Evolutionary conservation across 1,284 basidiomycete genomes (phyloP).

Genomic region (Cryptococcus wingfieldii): DNA sequence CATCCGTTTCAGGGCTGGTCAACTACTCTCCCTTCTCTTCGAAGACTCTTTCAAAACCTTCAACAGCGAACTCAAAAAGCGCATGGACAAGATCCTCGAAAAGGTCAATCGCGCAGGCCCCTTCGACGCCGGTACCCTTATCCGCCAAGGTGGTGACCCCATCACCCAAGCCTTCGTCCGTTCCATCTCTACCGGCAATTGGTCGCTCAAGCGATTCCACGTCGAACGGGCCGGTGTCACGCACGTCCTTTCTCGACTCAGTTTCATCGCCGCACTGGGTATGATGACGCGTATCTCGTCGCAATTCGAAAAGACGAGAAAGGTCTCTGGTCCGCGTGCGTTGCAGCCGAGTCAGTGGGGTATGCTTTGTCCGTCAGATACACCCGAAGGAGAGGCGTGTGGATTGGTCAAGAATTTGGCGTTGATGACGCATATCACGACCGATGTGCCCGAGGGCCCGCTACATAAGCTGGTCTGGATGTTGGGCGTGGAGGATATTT

Average conservation of each 20-base stretch:
- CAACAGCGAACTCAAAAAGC: constrained; percentile 90
- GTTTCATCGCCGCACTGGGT: constrained; percentile 94
- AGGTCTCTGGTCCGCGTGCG: constrained; percentile 96
- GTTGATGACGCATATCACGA: constrained; percentile 99
- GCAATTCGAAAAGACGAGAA: constrained; percentile 99
- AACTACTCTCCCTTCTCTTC: constrained; percentile 89
- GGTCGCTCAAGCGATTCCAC: constrained; percentile 99
- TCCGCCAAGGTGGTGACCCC: constrained; percentile 61
- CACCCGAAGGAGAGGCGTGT: constrained; percentile 99
- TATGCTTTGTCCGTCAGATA: constrained; percentile 96
- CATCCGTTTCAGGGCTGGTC: constrained; percentile 68
- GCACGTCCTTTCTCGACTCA: constrained; percentile 90
- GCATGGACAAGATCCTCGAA: constrained; percentile 97
- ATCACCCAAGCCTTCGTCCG: constrained; percentile 95
- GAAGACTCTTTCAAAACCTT: constrained; percentile 99
- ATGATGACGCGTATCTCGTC: constrained; percentile 99
- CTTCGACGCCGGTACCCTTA: constrained; percentile 77
- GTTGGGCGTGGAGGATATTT: constrained; percentile 96
- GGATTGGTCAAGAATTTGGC: constrained; percentile 98
- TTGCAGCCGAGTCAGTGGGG: constrained; percentile 99
- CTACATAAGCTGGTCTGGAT: constrained; percentile 86
- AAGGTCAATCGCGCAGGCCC: constrained; percentile 92
- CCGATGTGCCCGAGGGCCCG: constrained; percentile 94
- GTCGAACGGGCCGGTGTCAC: constrained; percentile 99
- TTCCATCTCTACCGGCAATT: constrained; percentile 98